These are phyloP conservation scores for Mycena sp. DNA, from an alignment of 1,284 basidiomycete genomes.

Conservation along the genomic window DNA sequence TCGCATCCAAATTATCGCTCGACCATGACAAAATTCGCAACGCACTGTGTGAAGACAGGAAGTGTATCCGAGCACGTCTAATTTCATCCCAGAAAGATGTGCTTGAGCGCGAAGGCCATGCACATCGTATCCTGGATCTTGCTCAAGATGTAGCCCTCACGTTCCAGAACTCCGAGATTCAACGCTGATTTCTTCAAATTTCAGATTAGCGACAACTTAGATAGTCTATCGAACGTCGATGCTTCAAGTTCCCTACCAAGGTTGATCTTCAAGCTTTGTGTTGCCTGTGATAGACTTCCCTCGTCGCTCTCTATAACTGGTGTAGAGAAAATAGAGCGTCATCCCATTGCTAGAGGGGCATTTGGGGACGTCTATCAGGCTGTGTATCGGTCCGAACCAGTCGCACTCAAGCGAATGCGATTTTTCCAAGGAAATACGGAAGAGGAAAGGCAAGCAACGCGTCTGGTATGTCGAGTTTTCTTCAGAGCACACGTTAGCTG, in stretches of 20 bases:
- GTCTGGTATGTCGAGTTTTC: neutral
- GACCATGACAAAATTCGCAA: neutral
- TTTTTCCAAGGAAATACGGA: neutral
- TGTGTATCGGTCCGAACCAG: constrained; percentile 5
- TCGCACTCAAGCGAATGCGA: constrained; percentile 20
- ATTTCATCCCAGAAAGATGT: constrained; percentile 4
- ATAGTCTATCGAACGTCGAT: neutral
- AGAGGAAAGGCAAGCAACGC: neutral
- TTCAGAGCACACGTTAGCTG: neutral
- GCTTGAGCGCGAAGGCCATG: neutral
- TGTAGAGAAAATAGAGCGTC: neutral
- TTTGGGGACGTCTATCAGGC: constrained; percentile 20
- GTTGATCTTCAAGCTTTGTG: constrained; percentile 13
- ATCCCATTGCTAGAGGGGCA: constrained; percentile 8
- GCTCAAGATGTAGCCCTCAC: constrained; percentile 2
- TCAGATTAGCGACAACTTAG: too few species aligned
- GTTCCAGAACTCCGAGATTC: neutral
- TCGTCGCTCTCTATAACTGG: constrained; percentile 17
- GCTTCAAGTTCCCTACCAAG: constrained; percentile 1
- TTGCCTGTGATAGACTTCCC: constrained; percentile 6
- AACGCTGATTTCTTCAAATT: neutral
- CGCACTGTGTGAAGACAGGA: constrained; percentile 7
- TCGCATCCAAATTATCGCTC: constrained; percentile 1
- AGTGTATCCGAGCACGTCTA: neutral
- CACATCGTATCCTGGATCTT: constrained; percentile 8